phyloP scores from a whole-genome alignment of 768 basidiomycete genomes.

The Lactarius tabidus region DNA sequence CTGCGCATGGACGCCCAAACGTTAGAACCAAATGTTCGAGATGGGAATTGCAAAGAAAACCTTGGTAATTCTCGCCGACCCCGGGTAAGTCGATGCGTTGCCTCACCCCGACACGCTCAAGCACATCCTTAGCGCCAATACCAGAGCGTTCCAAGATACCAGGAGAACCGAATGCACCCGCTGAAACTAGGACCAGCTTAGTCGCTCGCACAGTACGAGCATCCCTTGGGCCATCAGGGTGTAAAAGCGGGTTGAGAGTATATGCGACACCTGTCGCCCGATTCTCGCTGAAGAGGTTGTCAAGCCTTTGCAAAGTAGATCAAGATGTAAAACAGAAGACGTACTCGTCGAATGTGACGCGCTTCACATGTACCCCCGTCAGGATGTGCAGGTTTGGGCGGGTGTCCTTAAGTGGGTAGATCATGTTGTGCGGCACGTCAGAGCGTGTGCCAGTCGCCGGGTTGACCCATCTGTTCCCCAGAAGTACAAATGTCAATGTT shows the following conservation, averaged over 20 bases:
- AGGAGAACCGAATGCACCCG: conserved; percentile 43
- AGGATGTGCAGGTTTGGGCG: conserved; percentile 33
- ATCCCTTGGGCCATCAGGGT: conserved; percentile 20
- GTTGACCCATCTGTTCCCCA: conserved; percentile 46
- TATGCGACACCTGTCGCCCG: conserved; percentile 36
- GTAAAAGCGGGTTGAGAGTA: conserved; percentile 29
- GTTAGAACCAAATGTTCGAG: not conserved
- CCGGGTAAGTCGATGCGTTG: conserved; percentile 39
- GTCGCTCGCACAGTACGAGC: conserved; percentile 30
- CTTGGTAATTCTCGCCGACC: conserved; percentile 43
- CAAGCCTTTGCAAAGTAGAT: conserved; percentile 23
- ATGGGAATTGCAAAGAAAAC: conserved; percentile 24
- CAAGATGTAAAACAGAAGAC: conserved; percentile 28
- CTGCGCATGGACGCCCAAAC: conserved; percentile 8
- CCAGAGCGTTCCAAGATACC: conserved; percentile 53
- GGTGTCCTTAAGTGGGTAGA: conserved; percentile 36
- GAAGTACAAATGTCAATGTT: not conserved
- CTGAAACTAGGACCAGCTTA: conserved; percentile 38
- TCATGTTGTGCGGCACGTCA: conserved; percentile 44
- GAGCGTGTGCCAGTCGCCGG: conserved; percentile 49
- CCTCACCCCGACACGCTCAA: conserved; percentile 32
- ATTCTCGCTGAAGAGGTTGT: conserved; percentile 21
- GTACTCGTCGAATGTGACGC: conserved; percentile 32
- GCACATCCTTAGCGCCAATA: conserved; percentile 34
- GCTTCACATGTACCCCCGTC: conserved; percentile 35